Conservation (phyloP, 179 eudicot genomes). For the Sideroxylon spinosum region DNA sequence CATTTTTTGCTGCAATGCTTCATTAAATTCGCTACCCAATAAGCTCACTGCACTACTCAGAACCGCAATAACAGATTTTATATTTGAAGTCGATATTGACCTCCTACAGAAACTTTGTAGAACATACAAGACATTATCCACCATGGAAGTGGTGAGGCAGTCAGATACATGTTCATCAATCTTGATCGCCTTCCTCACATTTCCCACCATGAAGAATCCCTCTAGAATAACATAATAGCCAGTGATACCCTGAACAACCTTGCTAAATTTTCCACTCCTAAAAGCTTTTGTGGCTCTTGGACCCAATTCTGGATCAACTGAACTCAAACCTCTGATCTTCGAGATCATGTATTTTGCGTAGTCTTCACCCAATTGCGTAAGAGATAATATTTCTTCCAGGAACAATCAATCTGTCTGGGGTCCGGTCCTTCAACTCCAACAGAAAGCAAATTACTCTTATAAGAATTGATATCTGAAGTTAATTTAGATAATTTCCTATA, state of each 20-base stretch:
- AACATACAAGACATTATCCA: slow-evolving; percentile 85
- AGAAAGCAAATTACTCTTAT: slow-evolving; percentile 65
- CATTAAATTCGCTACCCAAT: slow-evolving; percentile 76
- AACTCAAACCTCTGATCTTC: slow-evolving; percentile 74
- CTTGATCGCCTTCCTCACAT: slow-evolving; percentile 91
- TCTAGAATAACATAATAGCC: slow-evolving; percentile 87
- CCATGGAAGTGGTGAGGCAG: slow-evolving; percentile 91
- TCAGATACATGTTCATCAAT: slow-evolving; percentile 81
- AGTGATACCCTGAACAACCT: slow-evolving; percentile 71
- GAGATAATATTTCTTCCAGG: slow-evolving; percentile 75
- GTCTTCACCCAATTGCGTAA: slow-evolving; percentile 87
- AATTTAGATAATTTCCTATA: slow-evolving; percentile 61
- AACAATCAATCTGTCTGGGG: slow-evolving; percentile 81
- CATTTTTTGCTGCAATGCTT: slow-evolving; percentile 82
- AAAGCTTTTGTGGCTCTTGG: slow-evolving; percentile 84
- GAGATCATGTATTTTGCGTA: slow-evolving; percentile 81
- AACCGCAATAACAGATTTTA: slow-evolving; percentile 76
- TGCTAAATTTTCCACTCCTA: slow-evolving; percentile 74
- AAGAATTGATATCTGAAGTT: slow-evolving; percentile 81
- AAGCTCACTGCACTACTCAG: slow-evolving; percentile 73
- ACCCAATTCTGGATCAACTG: slow-evolving; percentile 72
- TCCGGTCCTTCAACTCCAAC: slow-evolving; percentile 88
- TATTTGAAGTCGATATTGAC: slow-evolving; percentile 81
- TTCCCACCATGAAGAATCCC: slow-evolving; percentile 94
- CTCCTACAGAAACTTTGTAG: slow-evolving; percentile 88